Evolutionary conservation across 306 rosid genomes (phyloP).

Genomic region (Vigna nakashimae): DNA sequence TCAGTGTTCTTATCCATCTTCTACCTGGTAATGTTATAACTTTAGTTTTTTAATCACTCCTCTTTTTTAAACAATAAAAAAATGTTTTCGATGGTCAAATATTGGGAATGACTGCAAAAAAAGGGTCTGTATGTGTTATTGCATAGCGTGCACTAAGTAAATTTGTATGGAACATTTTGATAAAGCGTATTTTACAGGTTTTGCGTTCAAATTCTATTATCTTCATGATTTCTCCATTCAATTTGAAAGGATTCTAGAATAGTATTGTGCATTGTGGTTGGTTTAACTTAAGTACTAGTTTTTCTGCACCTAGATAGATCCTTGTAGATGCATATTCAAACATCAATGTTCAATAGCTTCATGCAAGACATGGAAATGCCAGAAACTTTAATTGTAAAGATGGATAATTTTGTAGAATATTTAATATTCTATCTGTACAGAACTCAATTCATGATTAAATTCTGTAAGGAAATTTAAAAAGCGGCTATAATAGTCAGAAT

Average conservation of each 20-base stretch:
- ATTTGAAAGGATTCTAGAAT: constrained; percentile 1
- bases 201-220: constrained; percentile 22
- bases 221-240: constrained; percentile 5
- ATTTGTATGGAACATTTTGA: not conserved
- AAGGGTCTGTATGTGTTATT: not conserved
- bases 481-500: not conserved
- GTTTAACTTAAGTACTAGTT: constrained; percentile 1
- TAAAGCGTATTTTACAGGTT: not conserved
- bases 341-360: constrained; percentile 29
- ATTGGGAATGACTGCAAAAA: not conserved
- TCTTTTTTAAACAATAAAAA: not conserved
- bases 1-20: constrained; percentile 86
- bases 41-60: not conserved
- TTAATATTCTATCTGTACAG: not conserved
- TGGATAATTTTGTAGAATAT: constrained; percentile 1
- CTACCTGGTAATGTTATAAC: constrained; percentile 57
- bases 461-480: not conserved
- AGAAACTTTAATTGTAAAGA: not conserved
- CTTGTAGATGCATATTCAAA: not conserved
- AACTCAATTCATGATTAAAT: constrained; percentile 5
- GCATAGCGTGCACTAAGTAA: not conserved
- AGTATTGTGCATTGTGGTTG: constrained; percentile 4
- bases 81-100: constrained; percentile 1
- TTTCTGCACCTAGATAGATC: constrained; percentile 1
- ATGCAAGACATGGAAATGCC: constrained; percentile 16